Conservation (phyloP, 2,329 filamentous ascomycete species). For the Monosporascus ibericus region DNA sequence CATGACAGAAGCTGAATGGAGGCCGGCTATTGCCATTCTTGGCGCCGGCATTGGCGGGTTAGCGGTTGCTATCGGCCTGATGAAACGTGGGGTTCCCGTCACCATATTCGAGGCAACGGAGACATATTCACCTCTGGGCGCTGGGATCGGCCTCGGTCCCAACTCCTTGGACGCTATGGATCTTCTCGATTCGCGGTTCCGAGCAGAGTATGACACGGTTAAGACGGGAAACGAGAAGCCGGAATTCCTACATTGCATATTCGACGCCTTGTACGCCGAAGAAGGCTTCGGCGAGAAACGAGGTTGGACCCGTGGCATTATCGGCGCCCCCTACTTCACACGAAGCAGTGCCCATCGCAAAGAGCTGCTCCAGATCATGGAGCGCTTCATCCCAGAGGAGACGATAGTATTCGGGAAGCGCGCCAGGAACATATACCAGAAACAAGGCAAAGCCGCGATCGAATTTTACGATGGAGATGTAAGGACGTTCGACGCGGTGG, state of each 20-base stretch:
- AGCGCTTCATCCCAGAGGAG: conserved; percentile 21
- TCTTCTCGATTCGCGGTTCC: conserved; percentile 31
- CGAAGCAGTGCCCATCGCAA: conserved; percentile 35
- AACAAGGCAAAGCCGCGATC: conserved; percentile 14
- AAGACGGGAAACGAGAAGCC: conserved; percentile 31
- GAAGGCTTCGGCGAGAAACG: conserved; percentile 32
- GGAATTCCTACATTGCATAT: conserved; percentile 31
- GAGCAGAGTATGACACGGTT: conserved; percentile 30
- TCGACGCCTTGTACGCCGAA: conserved; percentile 34
- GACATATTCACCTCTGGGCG: conserved; percentile 19
- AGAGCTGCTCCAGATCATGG: conserved; percentile 36
- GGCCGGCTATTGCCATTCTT: conserved; percentile 18
- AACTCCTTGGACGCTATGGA: conserved; percentile 36
- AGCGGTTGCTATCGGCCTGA: conserved; percentile 22
- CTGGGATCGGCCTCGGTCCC: conserved; percentile 32
- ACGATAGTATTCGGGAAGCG: conserved; percentile 21
- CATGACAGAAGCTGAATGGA: conserved; percentile 1
- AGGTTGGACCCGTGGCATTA: conserved; percentile 29
- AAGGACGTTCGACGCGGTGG: conserved; percentile 14
- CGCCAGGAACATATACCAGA: conserved; percentile 16
- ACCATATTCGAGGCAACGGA: conserved; percentile 22
- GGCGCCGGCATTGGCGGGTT: conserved; percentile 25
- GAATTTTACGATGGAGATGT: conserved; percentile 16
- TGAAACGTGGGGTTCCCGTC: conserved; percentile 20
- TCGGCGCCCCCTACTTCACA: conserved; percentile 30